A percentile compares a stretch with the other conserved stretches of the same genome.
Evolutionary conservation across 2,329 filamentous ascomycete genomes (phyloP).

Genomic region (Rhynchosporium agropyri): DNA sequence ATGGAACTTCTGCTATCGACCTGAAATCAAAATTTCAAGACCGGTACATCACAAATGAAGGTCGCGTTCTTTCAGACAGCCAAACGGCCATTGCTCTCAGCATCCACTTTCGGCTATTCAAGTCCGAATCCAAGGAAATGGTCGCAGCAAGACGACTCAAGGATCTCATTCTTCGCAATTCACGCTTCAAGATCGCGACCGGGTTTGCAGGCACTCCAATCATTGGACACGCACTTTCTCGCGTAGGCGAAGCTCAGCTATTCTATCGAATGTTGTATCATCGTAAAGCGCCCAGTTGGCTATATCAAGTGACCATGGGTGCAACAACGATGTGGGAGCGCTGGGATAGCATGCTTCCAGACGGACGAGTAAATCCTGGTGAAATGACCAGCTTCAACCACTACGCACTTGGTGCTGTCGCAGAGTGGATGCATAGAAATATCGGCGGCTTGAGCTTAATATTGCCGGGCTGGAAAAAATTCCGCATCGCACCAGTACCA

Average conservation of each 20-base stretch:
- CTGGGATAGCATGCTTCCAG: constrained; percentile 36
- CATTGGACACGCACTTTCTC: constrained; percentile 22
- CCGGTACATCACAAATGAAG: constrained; percentile 36
- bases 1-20: constrained; percentile 25
- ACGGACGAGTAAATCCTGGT: constrained; percentile 33
- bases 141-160: constrained; percentile 29
- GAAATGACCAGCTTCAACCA: constrained; percentile 36
- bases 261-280: constrained; percentile 46
- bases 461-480: constrained; percentile 40
- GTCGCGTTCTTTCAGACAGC: constrained; percentile 33
- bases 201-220: constrained; percentile 40
- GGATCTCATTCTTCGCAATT: constrained; percentile 24
- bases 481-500: constrained; percentile 39
- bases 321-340: constrained; percentile 36
- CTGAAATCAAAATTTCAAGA: constrained; percentile 36
- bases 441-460: constrained; percentile 40
- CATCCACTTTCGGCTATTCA: constrained; percentile 33
- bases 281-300: constrained; percentile 40
- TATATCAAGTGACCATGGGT: constrained; percentile 36
- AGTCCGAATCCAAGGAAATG: constrained; percentile 5
- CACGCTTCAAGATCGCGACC: constrained; percentile 36
- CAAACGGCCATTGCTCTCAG: constrained; percentile 37
- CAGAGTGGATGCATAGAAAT: constrained; percentile 30
- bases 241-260: constrained; percentile 24
- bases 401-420: constrained; percentile 32